Evolutionary conservation across 1,284 basidiomycete species (phyloP).

Genomic region (Moniliophthora roreri): DNA sequence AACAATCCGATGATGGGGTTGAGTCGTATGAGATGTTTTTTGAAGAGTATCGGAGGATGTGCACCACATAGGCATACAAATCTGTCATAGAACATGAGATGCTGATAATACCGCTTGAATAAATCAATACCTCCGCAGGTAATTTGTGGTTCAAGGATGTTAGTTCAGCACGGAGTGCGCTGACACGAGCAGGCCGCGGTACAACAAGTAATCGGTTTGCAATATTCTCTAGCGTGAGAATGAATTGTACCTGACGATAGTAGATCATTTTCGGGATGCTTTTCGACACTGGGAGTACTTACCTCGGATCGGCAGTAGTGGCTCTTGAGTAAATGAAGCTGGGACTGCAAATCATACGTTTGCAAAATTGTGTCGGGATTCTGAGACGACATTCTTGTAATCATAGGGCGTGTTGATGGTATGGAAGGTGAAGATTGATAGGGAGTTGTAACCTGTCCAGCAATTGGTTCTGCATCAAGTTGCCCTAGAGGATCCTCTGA

Average conservation of each 20-base stretch:
- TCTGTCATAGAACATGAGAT: slow-evolving; percentile 43
- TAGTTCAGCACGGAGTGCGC: slow-evolving; percentile 92
- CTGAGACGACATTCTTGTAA: slow-evolving; percentile 41
- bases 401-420: slow-evolving; percentile 41
- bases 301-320: slow-evolving; percentile 94
- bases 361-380: slow-evolving; percentile 55
- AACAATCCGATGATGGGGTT: slow-evolving; percentile 92
- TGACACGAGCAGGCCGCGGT: slow-evolving; percentile 92
- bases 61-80: slow-evolving; percentile 99
- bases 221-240: slow-evolving; percentile 89
- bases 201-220: slow-evolving; percentile 90
- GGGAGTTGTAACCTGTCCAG: slow-evolving; percentile 37
- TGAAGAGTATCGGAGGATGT: slow-evolving; percentile 62
- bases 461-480: slow-evolving; percentile 45
- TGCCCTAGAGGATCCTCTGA: slow-evolving; percentile 77
- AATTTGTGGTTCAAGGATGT: slow-evolving; percentile 96
- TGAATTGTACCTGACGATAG: slow-evolving; percentile 70
- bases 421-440: slow-evolving; percentile 71
- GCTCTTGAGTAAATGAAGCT: slow-evolving; percentile 76
- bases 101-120: slow-evolving; percentile 2
- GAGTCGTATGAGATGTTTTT: slow-evolving; percentile 39
- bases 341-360: slow-evolving; percentile 67
- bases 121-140: slow-evolving; percentile 76
- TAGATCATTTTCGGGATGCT: slow-evolving; percentile 14
- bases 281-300: slow-evolving; percentile 22